These are phyloP conservation scores for Mycosphaerelloides madeirae DNA, from an alignment of 2,329 filamentous ascomycete genomes.

Conservation along the genomic window DNA sequence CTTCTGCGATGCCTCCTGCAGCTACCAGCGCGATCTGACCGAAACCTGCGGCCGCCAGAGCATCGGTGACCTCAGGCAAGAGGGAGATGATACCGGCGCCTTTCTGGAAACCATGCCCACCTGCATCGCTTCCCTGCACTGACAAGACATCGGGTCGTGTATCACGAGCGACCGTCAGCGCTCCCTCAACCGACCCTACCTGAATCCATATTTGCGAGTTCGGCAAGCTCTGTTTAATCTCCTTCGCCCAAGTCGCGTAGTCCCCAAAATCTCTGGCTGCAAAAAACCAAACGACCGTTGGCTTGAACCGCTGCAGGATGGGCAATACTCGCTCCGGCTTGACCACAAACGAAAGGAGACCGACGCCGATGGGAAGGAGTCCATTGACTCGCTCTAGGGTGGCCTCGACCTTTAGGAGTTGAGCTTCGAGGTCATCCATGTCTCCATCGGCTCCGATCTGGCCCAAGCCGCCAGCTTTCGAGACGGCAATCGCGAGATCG, in stretches of 20 bases:
- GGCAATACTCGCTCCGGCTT: conserved; percentile 43
- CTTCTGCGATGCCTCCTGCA: conserved; percentile 51
- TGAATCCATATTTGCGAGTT: conserved; percentile 54
- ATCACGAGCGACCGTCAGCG: conserved; percentile 44
- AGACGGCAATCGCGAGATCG: conserved; percentile 57
- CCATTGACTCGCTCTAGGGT: conserved; percentile 10
- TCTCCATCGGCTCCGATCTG: conserved; percentile 40
- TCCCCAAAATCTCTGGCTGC: conserved; percentile 48
- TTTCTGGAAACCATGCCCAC: conserved; percentile 56
- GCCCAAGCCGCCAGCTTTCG: conserved; percentile 46
- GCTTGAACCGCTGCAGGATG: conserved; percentile 50
- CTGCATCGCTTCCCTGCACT: conserved; percentile 60
- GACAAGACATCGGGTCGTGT: conserved; percentile 54
- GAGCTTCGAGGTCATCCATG: conserved; percentile 12
- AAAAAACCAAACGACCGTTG: conserved; percentile 64
- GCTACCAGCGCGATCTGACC: conserved; percentile 52
- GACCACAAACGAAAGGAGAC: conserved; percentile 53
- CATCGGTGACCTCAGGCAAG: conserved; percentile 53
- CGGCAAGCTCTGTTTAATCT: conserved; percentile 30
- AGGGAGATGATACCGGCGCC: conserved; percentile 54
- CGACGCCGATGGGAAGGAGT: conserved; percentile 53
- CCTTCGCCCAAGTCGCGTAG: conserved; percentile 30
- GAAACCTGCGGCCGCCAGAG: conserved; percentile 32
- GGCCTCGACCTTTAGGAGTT: conserved; percentile 16
- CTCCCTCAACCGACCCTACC: conserved; percentile 55